Base-by-base conservation (phyloP, 1,284 basidiomycete species). In the Hemileia vastatrix region DNA sequence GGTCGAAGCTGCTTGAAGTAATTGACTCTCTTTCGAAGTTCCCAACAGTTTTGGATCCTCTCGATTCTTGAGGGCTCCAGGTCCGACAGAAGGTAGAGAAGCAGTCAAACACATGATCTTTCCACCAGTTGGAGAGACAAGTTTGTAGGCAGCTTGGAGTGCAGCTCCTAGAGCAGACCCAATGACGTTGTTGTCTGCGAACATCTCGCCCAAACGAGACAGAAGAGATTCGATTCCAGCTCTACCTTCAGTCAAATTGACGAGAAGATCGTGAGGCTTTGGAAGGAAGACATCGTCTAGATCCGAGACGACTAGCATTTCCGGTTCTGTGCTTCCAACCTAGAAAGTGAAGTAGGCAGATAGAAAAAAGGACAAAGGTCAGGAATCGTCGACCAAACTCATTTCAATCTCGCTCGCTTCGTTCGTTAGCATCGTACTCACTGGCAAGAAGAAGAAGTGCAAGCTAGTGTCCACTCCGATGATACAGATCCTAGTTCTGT, bases 221-320 rank as follows among this genome's bases (percentile, higher is more conserved):
- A 76, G 69, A 36, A 76, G 65, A 31, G 67, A 50, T 59, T 74
- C 74, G 50, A 76, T 57, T 24, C 73, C 72, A 1, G 68, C 68
- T 23, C 74, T 64, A 54, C 66, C 66, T 54, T 75, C 74, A 57
- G 66, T 67, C 59, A 76, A 62, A 63, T 74, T 76, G 63, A 76
- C 67, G n/a, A 76, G 71, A 57, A 76, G 59, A 51, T 76, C 73
- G 68, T 73, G 73, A 23, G 74, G 74, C 68, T 76, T 74, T 56
- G 74, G 74, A 18, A 76, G 64, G 64, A 74, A 76, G 56, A 74
- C 72, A 54, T 76, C 72, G 57, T 74, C 71, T 50, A 76, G 48
- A 52, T 76, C 74, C 66, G 71, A 71, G 36, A 76, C 74, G 11
- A 76, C 74, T 40, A 76, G 70, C 71, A 76, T 69, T 58, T 73